Evolutionary conservation across 495 filamentous ascomycete genomes (phyloP).

Genomic region (Lasiosphaeria ovina): DNA sequence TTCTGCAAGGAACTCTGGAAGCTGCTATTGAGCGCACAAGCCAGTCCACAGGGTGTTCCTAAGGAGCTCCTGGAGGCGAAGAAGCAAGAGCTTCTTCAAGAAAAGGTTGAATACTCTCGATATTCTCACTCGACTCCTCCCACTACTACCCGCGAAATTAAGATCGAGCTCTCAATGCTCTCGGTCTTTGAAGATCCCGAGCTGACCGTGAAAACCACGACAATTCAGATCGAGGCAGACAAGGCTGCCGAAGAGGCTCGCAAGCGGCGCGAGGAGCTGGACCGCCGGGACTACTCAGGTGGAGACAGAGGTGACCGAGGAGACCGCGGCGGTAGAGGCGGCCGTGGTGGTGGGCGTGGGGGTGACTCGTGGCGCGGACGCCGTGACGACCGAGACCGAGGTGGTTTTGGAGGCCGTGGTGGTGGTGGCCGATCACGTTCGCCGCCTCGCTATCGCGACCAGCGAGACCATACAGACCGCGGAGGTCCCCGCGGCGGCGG

Average conservation of each 20-base stretch:
- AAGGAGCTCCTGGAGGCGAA: slow-evolving; percentile 94
- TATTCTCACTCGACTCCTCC: not conserved
- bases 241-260: slow-evolving; percentile 75
- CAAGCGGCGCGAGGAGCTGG: slow-evolving; percentile 57
- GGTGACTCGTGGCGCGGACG: slow-evolving; percentile 37
- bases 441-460: slow-evolving; percentile 51
- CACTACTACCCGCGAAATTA: not conserved
- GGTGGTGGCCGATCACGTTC: slow-evolving; percentile 57
- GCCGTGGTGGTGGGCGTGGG: slow-evolving; percentile 49
- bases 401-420: slow-evolving; percentile 42
- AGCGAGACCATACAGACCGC: slow-evolving; percentile 23
- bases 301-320: slow-evolving; percentile 52
- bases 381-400: slow-evolving; percentile 50
- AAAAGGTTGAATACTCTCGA: slow-evolving; percentile 63
- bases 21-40: slow-evolving; percentile 84
- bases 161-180: not conserved
- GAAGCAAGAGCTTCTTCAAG: slow-evolving; percentile 88
- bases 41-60: slow-evolving; percentile 83
- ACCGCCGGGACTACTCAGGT: slow-evolving; percentile 59
- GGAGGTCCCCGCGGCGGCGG: slow-evolving; percentile 22
- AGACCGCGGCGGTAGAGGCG: slow-evolving; percentile 32
- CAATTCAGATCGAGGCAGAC: slow-evolving; percentile 71
- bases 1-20: slow-evolving; percentile 97
- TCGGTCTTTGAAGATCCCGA: too few relatives aligned
- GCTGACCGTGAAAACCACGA: slow-evolving; percentile 2